phyloP scores from a whole-genome alignment of 2,329 filamentous ascomycete genomes.

The Magnaporthiopsis poae region DNA sequence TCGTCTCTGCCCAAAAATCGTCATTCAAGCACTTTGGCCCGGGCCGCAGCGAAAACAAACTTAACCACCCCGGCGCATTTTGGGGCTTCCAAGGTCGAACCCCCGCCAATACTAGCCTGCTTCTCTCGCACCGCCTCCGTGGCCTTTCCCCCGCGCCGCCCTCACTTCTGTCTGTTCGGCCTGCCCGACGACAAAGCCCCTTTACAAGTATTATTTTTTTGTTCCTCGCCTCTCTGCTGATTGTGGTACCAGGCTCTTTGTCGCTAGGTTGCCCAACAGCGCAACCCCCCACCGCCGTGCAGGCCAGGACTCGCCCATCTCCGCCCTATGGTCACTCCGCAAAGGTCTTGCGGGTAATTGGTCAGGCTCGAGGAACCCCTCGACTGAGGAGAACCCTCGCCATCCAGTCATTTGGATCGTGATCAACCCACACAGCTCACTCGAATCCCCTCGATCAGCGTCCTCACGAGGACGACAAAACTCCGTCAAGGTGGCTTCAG shows the following conservation, averaged over 20 bases:
- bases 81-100: neutral
- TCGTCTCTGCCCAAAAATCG: slow-evolving; percentile 4
- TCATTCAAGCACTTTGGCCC: neutral
- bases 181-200: neutral
- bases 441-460: slow-evolving; percentile 15
- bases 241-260: neutral
- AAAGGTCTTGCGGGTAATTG: neutral
- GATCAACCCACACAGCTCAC: neutral
- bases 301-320: neutral
- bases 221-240: neutral
- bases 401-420: neutral
- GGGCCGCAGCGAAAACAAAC: neutral
- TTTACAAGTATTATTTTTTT: neutral
- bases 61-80: neutral
- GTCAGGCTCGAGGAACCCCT: neutral
- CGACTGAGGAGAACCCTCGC: neutral
- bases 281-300: neutral
- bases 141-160: neutral
- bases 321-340: neutral
- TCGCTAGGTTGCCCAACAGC: neutral
- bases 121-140: neutral
- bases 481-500: slow-evolving; percentile 53
- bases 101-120: neutral
- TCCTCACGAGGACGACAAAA: slow-evolving; percentile 30
- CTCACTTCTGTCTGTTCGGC: neutral